These are phyloP conservation scores for Podila minutissima DNA, from an alignment of 192 early-diverging fungal genomes.

Conservation along the genomic window DNA sequence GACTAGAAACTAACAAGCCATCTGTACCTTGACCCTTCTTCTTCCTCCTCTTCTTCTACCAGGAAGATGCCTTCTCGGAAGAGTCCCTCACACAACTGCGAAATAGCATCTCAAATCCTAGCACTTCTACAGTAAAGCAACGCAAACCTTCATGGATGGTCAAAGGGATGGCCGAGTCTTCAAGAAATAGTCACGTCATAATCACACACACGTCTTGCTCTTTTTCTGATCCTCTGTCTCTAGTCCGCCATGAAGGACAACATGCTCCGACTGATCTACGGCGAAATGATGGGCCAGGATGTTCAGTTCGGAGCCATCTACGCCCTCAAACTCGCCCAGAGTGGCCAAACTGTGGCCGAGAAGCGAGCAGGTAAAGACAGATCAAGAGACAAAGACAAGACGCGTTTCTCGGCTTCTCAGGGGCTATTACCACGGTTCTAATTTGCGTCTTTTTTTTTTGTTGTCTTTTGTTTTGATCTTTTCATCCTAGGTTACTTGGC, in stretches of 20 bases:
- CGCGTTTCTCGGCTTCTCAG: background rate
- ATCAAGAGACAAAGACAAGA: background rate
- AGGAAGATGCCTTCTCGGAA: conserved; percentile 37
- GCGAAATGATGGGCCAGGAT: conserved; percentile 64
- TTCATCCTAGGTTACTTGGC: conserved; percentile 56
- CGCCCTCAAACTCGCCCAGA: conserved; percentile 63
- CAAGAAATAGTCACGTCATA: background rate
- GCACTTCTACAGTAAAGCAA: conserved; percentile 25
- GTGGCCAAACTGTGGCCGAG: conserved; percentile 58
- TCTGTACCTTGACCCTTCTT: background rate
- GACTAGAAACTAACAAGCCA: too few species aligned
- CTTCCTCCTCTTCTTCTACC: background rate
- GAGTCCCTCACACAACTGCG: conserved; percentile 26
- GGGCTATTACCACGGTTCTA: background rate
- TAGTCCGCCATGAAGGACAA: conserved; percentile 63
- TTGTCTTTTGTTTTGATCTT: background rate
- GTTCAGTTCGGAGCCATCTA: conserved; percentile 66
- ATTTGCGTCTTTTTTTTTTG: conserved; percentile 2
- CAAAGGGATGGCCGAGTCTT: background rate
- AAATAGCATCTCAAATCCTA: conserved; percentile 32
- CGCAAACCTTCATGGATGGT: background rate
- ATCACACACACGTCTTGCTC: background rate
- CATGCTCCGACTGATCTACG: conserved; percentile 60
- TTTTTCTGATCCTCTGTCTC: background rate
- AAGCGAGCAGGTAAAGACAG: conserved; percentile 52